A percentile compares a stretch with the other conserved stretches of the same genome.
These are phyloP conservation scores for Thraustochytrium striatum DNA, from an alignment of 352 stramenopile species.

Conservation along the genomic window DNA sequence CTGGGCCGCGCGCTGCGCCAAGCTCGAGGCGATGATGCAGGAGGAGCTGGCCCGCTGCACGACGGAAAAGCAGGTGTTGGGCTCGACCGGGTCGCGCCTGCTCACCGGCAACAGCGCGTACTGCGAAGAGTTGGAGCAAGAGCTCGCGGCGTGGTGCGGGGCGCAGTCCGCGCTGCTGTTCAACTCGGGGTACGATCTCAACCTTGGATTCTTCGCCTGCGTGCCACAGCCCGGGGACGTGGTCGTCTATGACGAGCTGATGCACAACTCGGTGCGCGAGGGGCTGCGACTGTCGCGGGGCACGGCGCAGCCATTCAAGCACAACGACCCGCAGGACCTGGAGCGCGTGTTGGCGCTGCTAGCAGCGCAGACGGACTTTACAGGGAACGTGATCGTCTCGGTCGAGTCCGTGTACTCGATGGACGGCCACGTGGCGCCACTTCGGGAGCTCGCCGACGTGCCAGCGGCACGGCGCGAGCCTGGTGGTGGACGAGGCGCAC, in stretches of 20 bases:
- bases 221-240: constrained; percentile 77
- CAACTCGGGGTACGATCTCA: constrained; percentile 93
- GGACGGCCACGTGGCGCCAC: constrained; percentile 89
- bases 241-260: constrained; percentile 91
- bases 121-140: constrained; percentile 77
- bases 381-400: constrained; percentile 80
- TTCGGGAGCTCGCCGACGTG: constrained; percentile 76
- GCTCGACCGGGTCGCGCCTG: constrained; percentile 85
- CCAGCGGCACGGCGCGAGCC: constrained; percentile 66
- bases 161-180: constrained; percentile 84
- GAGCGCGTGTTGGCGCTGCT: constrained; percentile 62
- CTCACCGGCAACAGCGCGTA: constrained; percentile 85
- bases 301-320: constrained; percentile 67
- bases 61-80: constrained; percentile 57
- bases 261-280: constrained; percentile 94
- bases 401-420: constrained; percentile 98
- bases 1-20: constrained; percentile 73
- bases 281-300: constrained; percentile 77
- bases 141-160: constrained; percentile 75
- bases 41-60: constrained; percentile 55
- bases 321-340: constrained; percentile 85
- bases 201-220: constrained; percentile 86
- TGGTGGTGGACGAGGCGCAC: constrained; percentile 97
- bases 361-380: constrained; percentile 22
- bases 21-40: constrained; percentile 63